Percentiles rank a stretch among this genome's conserved stretches.
Conservation (phyloP, 345 rosid species). For the Syzygium grande region DNA sequence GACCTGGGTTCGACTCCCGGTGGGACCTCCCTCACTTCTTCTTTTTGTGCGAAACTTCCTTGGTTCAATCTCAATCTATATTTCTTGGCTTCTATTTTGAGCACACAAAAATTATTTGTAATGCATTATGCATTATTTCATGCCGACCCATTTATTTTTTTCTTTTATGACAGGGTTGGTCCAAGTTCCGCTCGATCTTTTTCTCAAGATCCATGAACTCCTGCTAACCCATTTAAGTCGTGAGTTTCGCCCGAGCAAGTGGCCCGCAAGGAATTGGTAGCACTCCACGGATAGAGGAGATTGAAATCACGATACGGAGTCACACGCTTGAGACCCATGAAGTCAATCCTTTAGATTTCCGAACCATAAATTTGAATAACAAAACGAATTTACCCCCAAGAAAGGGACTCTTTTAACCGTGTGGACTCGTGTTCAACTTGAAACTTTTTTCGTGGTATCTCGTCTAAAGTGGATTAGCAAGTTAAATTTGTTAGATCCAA, state of each 20-base stretch:
- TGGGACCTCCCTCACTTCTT: conserved; percentile 35
- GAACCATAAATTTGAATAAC: too few species aligned
- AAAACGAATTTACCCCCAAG: too few species aligned
- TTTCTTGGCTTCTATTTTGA: background rate
- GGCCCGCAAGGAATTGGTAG: background rate
- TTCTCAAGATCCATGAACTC: background rate
- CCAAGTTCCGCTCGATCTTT: background rate
- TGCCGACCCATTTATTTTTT: background rate
- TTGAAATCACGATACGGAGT: fast-evolving
- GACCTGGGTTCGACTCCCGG: conserved; percentile 98
- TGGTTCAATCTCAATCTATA: background rate
- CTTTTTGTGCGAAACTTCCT: background rate
- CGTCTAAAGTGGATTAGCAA: too few species aligned
- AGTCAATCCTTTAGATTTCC: too few species aligned
- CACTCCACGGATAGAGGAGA: background rate
- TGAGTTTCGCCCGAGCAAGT: background rate
- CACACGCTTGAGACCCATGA: too few species aligned
- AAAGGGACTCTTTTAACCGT: too few species aligned
- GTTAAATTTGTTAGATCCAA: too few species aligned
- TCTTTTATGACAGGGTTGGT: background rate
- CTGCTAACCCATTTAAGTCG: background rate
- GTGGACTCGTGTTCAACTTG: too few species aligned
- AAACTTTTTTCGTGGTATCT: too few species aligned
- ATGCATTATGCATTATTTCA: background rate
- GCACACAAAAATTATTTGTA: background rate